Percentiles rank a stretch among this genome's conserved stretches.
Evolutionary conservation across 2,329 filamentous ascomycete genomes (phyloP).

Genomic region (Talaromyces islandicus): DNA sequence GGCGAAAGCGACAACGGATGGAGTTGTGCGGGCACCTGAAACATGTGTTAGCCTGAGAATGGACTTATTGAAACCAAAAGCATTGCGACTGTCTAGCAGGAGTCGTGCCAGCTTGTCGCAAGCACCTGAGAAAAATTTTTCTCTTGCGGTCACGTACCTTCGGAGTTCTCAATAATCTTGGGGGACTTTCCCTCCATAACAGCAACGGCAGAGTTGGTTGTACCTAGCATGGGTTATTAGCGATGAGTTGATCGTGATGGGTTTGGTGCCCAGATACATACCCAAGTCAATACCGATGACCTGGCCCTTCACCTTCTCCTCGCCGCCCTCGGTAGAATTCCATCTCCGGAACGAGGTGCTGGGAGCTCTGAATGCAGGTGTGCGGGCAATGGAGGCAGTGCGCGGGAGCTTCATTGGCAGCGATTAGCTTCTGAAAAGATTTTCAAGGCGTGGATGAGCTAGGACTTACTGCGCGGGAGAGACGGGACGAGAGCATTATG

Average conservation of each 20-base stretch:
- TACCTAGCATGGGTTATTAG: conserved; percentile 47
- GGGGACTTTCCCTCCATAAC: conserved; percentile 95
- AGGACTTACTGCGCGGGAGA: conserved; percentile 67
- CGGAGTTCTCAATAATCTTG: conserved; percentile 95
- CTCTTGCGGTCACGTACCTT: conserved; percentile 56
- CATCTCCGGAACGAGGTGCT: conserved; percentile 62
- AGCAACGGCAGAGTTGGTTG: conserved; percentile 95
- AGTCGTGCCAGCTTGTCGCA: neutral
- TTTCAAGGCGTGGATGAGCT: conserved; percentile 7
- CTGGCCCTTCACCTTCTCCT: conserved; percentile 83
- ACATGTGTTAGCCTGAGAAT: conserved; percentile 10
- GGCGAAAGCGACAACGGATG: conserved; percentile 91
- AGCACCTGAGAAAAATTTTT: conserved; percentile 8
- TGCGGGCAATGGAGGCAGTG: conserved; percentile 64
- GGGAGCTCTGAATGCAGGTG: conserved; percentile 64
- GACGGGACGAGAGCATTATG: conserved; percentile 67
- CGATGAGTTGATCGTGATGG: neutral
- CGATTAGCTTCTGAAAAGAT: conserved; percentile 10
- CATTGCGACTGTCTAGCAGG: neutral
- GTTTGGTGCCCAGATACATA: conserved; percentile 43
- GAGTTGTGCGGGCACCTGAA: conserved; percentile 77
- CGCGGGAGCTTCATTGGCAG: conserved; percentile 61
- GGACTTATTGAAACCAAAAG: neutral
- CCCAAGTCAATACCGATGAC: conserved; percentile 98
- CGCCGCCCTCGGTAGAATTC: conserved; percentile 49